Base-by-base conservation (phyloP, 116 monocot species). In the Iris pallida region DNA sequence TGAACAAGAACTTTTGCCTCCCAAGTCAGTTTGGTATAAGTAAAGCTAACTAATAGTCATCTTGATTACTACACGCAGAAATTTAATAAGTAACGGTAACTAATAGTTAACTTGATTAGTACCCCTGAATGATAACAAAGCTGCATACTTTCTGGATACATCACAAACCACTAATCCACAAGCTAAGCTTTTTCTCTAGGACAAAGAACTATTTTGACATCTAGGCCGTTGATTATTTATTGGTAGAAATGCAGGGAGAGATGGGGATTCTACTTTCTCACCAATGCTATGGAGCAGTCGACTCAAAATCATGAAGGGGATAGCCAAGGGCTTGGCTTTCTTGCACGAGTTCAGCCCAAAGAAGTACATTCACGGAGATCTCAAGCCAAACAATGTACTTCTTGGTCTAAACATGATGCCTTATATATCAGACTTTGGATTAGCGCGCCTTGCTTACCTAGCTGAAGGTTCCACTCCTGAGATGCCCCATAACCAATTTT, bases 361-460 rank as follows among this genome's bases (percentile, higher is more conserved):
- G 76, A 90, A 81, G 68, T 90, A 86, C 47, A 81, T 90, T 8
- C 90, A 90, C 77, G 90, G 86, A 20, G 86, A 90, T 75, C 73
- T 90, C 45, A 83, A 81, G 47, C 81, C 90, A 30, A 75, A 67
- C 69, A 86, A 86, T n/a, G 66, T 90, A 71, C 86, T 90, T 56
- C 75, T 86, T 4, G 83, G 76, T 10, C 18, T 11, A 49, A 69
- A 86, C 46, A 76, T 81, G 73, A 81, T 81, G 16, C 81, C 90
- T 8, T 72, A 71, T 55, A 81, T 90, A 61, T 81, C 86, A 14
- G 81, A 90, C 65, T 83, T 86, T 17, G 90, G 83, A 42, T 78
- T 90, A 68, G 79, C 74, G 1, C 75, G 81, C 5, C 81, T 90
- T 6, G 83, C 81, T 12, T 76, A 73, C 69, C 76, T 90, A 70